Evolutionary conservation across 306 rosid genomes (phyloP), one percentile per base, ranked within the genome.

Genomic region (Prunus padus): DNA sequence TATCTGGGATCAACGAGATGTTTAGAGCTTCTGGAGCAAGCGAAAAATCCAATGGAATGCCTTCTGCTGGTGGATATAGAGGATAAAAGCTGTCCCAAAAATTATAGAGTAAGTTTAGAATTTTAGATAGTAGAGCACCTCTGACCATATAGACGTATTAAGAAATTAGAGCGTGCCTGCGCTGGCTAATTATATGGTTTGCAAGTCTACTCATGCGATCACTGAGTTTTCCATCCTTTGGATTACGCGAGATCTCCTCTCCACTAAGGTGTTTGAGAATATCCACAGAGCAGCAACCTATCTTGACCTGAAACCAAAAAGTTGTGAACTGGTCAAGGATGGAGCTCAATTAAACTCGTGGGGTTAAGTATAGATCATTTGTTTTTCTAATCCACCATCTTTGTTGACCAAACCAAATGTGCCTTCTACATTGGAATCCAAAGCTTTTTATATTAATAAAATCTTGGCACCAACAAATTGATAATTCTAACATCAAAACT

Each of bases 151-250:
- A 47, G 62, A 77, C 68, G 9, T 28, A 63, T 3, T 9, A 28
- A 52, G 11, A 11, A 26, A 45, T 19, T 47, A 49, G 18, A 19
- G 68, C 85, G 22, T 81, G 85, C 99, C 93, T 92, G 77, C 79
- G 89, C 65, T 92, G 99, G 69, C 86, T 75, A 74, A 95, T 90
- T 71, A 92, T 77, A 82, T 92, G 97, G 75, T 76, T 90, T 78
- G 90, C 89, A 50, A 95, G 93, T 82, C 93, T 87, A 73, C 93
- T 86, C 86, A 95, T 69, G 77, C 98, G 97, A 87, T 95, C 98
- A 51, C n/a, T 82, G 45, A 87, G 80, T 65, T 82, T 82, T 82
- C 87, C 92, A 72, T 82, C 89, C 55, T 80, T 67, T 45, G 92
- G 86, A 65, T 79, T 78, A 57, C 97, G 88, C 10, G 98, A 95